phyloP scores from a whole-genome alignment of 352 stramenopile species.

The Phytophthora foliorum region DNA sequence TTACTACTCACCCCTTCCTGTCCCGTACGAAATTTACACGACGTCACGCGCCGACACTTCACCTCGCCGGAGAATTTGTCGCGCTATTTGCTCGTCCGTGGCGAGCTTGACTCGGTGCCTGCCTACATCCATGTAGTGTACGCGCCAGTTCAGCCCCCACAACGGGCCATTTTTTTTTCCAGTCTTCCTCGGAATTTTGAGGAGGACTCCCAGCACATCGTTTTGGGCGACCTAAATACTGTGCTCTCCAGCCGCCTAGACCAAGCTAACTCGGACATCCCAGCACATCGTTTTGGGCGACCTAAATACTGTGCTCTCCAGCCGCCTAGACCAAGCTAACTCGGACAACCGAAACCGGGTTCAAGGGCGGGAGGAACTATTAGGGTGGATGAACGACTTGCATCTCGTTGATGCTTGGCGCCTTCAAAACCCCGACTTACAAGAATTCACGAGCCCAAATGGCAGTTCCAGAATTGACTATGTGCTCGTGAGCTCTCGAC shows the following conservation, averaged over 20 bases:
- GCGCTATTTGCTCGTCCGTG: slow-evolving; percentile 16
- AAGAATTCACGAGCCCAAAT: slow-evolving; percentile 12
- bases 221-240: slow-evolving; percentile 12
- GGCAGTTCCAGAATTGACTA: slow-evolving; percentile 5
- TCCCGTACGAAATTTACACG: background rate
- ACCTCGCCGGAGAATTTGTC: background rate
- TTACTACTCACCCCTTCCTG: slow-evolving; percentile 9
- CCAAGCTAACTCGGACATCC: background rate
- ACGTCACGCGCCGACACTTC: background rate
- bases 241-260: background rate
- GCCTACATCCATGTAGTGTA: slow-evolving; percentile 29
- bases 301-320: slow-evolving; percentile 8
- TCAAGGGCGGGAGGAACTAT: background rate
- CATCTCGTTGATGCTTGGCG: slow-evolving; percentile 7
- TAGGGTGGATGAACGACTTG: background rate
- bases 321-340: background rate
- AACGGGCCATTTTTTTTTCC: background rate
- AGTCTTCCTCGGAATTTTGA: slow-evolving; percentile 7
- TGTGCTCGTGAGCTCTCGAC: background rate
- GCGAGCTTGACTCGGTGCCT: background rate
- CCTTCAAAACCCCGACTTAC: background rate
- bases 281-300: slow-evolving; percentile 9
- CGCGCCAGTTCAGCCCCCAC: background rate
- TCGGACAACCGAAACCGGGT: background rate
- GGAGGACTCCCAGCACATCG: slow-evolving; percentile 3